phyloP scores from a whole-genome alignment of 2,329 filamentous ascomycete genomes.

The Phyllosticta citrichinensis region DNA sequence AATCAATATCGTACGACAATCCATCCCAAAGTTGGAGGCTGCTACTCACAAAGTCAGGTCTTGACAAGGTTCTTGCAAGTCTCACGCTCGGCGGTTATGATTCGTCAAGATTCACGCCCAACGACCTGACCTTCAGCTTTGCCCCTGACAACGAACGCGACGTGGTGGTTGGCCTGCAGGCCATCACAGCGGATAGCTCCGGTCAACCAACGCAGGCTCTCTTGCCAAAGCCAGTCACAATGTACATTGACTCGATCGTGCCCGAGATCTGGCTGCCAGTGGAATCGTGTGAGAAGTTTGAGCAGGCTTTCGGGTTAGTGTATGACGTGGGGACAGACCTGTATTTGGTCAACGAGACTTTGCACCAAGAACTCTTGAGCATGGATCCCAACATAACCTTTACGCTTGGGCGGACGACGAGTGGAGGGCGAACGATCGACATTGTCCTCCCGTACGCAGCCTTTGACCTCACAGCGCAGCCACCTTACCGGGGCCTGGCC shows the following conservation, averaged over 20 bases:
- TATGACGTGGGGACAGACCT: slow-evolving; percentile 26
- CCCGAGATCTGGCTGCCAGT: slow-evolving; percentile 32
- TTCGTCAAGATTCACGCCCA: slow-evolving; percentile 19
- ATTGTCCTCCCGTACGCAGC: slow-evolving; percentile 41
- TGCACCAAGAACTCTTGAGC: slow-evolving; percentile 20
- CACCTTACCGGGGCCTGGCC: slow-evolving; percentile 45
- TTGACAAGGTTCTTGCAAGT: slow-evolving; percentile 21
- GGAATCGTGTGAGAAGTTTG: slow-evolving; percentile 25
- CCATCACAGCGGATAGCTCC: slow-evolving; percentile 16
- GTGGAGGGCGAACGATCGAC: slow-evolving; percentile 28
- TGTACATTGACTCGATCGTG: slow-evolving; percentile 28
- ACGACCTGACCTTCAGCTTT: slow-evolving; percentile 19
- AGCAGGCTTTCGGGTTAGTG: slow-evolving; percentile 27
- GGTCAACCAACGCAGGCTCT: slow-evolving; percentile 16
- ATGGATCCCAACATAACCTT: slow-evolving; percentile 34
- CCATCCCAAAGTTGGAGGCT: not conserved
- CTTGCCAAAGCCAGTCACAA: slow-evolving; percentile 19
- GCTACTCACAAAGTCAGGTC: slow-evolving; percentile 2
- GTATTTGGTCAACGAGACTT: slow-evolving; percentile 29
- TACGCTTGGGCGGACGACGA: slow-evolving; percentile 27
- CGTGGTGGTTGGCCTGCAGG: slow-evolving; percentile 20
- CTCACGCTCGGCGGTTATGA: slow-evolving; percentile 33
- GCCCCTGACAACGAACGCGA: slow-evolving; percentile 21
- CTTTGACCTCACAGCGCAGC: slow-evolving; percentile 36
- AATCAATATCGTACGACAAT: slow-evolving; percentile 17